Conservation (phyloP, 305 asterid species). For the Fraxinus paxiana region DNA sequence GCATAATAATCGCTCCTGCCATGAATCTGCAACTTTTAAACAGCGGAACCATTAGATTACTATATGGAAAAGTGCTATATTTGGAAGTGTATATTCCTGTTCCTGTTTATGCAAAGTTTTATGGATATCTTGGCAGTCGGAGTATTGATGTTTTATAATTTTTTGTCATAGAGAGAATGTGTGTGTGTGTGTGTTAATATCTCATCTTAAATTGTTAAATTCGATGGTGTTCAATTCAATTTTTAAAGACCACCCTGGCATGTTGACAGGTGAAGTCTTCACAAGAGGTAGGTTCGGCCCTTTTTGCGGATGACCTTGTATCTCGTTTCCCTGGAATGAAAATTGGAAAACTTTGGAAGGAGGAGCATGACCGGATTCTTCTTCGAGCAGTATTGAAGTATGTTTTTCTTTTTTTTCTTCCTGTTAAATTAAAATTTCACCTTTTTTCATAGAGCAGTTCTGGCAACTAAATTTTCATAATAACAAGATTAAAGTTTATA, state of each 20-base stretch:
- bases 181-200: constrained; percentile 5
- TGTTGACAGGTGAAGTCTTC: constrained; percentile 61
- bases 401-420: constrained; percentile 4
- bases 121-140: background rate
- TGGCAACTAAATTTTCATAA: background rate
- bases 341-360: constrained; percentile 89
- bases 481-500: background rate
- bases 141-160: background rate
- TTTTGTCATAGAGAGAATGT: constrained; percentile 11
- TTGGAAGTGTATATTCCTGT: constrained; percentile 2
- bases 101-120: constrained; percentile 15
- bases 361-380: constrained; percentile 68
- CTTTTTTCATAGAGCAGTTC: background rate
- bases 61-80: background rate
- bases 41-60: background rate
- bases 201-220: constrained; percentile 7
- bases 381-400: constrained; percentile 87
- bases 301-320: constrained; percentile 65
- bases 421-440: constrained; percentile 17
- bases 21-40: background rate
- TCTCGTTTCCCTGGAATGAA: constrained; percentile 69
- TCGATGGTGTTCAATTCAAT: constrained; percentile 18
- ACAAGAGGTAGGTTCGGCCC: constrained; percentile 42
- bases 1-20: background rate
- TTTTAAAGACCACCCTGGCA: constrained; percentile 25